Evolutionary conservation across 2,329 filamentous ascomycete genomes (phyloP), one percentile per base, ranked within the genome.

Genomic region (Colletotrichum tropicicola): DNA sequence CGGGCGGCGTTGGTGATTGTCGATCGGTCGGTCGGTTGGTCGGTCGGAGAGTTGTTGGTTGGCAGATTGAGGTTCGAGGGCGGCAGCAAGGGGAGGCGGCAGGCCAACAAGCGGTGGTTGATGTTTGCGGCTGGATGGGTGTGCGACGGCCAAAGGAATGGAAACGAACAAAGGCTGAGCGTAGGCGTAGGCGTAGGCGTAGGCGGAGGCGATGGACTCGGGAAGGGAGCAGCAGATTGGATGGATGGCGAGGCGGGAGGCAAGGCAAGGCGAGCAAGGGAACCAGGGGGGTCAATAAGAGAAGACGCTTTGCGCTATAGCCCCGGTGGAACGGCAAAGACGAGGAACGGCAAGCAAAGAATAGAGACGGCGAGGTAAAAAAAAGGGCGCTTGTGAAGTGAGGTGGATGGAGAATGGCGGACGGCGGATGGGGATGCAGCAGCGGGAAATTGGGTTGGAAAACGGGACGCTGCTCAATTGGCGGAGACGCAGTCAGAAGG

Each of bases 401-500:
- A 30, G n/a, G 32, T 35, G 32, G n/a, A 35, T n/a, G 12, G n/a
- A n/a, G n/a, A n/a, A n/a, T n/a, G n/a, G n/a, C n/a, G n/a, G n/a
- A n/a, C n/a, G n/a, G n/a, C n/a, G n/a, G n/a, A 52, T 37, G 44
- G 43, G 44, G 43, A 44, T 41, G 45, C 59, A 51, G 59, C 43
- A 44, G 39, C 9, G 41, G 63, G 63, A 66, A 66, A 66, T 66
- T 66, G 59, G 58, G 51, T 43, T 58, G 39, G 53, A 32, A 41
- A 41, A 58, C 28, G 25, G 32, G 41, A 45, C 32, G 19, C 43
- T 48, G 37, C 53, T 59, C 63, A 44, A 62, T 66, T 59, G 59
- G 63, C 63, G 17, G 47, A 66, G 45, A 59, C 52, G 45, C 48
- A 58, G 45, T 58, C 59, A 58, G 59, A 66, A 43, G 61, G 63